Base-by-base conservation (phyloP, 805 yeast genomes). In the Wickerhamomyces xylosicus region DNA sequence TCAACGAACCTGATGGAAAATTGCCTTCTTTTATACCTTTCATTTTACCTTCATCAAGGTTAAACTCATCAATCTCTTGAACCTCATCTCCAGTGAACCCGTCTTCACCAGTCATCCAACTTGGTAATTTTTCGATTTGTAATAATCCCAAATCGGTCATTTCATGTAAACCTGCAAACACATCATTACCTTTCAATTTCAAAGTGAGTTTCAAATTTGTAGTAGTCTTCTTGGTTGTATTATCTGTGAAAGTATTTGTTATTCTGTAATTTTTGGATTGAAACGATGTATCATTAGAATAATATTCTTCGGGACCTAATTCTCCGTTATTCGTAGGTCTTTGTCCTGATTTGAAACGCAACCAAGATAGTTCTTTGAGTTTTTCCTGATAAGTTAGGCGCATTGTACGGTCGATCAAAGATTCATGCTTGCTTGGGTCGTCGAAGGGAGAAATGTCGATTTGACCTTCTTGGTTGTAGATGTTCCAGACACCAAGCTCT, bases 31-130 rank as follows among this genome's bases (percentile, higher is more conserved):
- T n/a, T n/a, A n/a, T n/a, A n/a, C n/a, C n/a, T n/a, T n/a, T n/a
- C n/a, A n/a, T n/a, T n/a, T n/a, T n/a, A n/a, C n/a, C n/a, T n/a
- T n/a, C n/a, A n/a, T n/a, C n/a, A n/a, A n/a, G n/a, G n/a, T n/a
- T n/a, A n/a, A n/a, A n/a, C n/a, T 25, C 29, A 25, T 25, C 14
- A 25, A 25, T 25, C 15, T 31, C 33, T 10, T 31, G 9, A 5
- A 31, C 19, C 13, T 9, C 7, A 31, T 16, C 33, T 5, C 19
- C 33, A 31, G 17, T 31, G 33, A 17, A 16, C 13, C 19, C 17
- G 15, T 78, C 79, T 54, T 83, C 86, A 3, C 94, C 95, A 4
- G 89, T 76, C 25, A 85, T 56, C 89, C 87, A 85, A 22, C 76
- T 71, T 1, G 95, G 95, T 14, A 82, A 58, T 0, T 47, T 62